These are phyloP conservation scores for Tricholoma sp. DNA, from an alignment of 768 basidiomycete genomes.

Conservation along the genomic window DNA sequence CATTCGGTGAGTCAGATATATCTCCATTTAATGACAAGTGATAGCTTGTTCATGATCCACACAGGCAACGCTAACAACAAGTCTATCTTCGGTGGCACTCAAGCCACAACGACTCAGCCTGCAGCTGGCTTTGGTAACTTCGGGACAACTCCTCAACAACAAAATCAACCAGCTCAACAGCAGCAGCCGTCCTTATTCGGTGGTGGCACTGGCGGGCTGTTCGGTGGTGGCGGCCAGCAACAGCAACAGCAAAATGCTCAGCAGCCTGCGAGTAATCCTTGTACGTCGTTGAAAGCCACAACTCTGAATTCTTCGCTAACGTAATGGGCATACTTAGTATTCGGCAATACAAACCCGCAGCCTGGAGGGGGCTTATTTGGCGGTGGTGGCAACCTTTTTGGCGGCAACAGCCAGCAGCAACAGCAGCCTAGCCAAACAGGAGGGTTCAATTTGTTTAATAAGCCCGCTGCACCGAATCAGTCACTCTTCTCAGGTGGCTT, in stretches of 20 bases:
- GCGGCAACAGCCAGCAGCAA: constrained; percentile 30
- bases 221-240: constrained; percentile 27
- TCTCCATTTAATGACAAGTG: neutral
- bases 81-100: constrained; percentile 37
- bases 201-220: constrained; percentile 25
- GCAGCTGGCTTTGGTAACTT: constrained; percentile 35
- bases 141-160: constrained; percentile 27
- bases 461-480: constrained; percentile 28
- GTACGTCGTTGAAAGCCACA: constrained; percentile 21
- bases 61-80: constrained; percentile 18
- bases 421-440: constrained; percentile 31
- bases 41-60: neutral
- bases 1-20: constrained; percentile 24
- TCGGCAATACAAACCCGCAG: constrained; percentile 23
- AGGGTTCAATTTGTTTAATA: constrained; percentile 41
- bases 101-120: constrained; percentile 34
- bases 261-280: constrained; percentile 30
- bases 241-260: constrained; percentile 20
- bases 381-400: constrained; percentile 28
- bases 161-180: constrained; percentile 26
- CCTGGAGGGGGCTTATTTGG: constrained; percentile 32
- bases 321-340: constrained; percentile 22
- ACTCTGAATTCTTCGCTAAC: neutral
- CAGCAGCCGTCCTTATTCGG: constrained; percentile 25
- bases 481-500: constrained; percentile 36